Conservation (phyloP, 163 green algal species). For the Botryococcus braunii region DNA sequence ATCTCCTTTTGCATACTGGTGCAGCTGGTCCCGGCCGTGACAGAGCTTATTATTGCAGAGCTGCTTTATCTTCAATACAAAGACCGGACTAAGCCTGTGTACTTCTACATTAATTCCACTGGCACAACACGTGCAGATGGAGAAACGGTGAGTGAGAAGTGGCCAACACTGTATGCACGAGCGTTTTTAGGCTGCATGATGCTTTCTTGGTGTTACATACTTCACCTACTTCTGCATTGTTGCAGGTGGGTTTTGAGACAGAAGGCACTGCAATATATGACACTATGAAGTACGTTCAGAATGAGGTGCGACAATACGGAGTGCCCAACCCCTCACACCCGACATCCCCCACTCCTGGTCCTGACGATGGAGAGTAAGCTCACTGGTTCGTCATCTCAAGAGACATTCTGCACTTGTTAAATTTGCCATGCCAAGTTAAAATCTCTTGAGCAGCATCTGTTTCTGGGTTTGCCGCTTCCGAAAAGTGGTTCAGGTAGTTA, state of each 20-base stretch:
- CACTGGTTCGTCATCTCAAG: too few relatives aligned
- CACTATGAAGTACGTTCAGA: conserved; percentile 92
- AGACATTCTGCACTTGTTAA: too few relatives aligned
- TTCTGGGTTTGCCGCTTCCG: too few relatives aligned
- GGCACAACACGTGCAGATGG: conserved; percentile 91
- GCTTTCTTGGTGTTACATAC: not conserved
- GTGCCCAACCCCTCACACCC: too few relatives aligned
- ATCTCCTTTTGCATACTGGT: too few relatives aligned
- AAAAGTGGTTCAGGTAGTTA: too few relatives aligned
- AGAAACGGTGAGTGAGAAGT: conserved; percentile 68
- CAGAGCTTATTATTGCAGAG: conserved; percentile 96
- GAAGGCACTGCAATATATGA: conserved; percentile 94
- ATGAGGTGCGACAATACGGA: conserved; percentile 86
- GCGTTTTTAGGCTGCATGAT: not conserved
- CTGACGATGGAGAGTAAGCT: too few relatives aligned
- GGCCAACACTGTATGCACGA: not conserved
- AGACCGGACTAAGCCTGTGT: conserved; percentile 80
- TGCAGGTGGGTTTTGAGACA: conserved; percentile 89
- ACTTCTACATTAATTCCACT: conserved; percentile 97
- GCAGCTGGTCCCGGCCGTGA: conserved; percentile 94
- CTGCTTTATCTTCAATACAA: conserved; percentile 95
- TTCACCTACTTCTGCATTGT: not conserved
- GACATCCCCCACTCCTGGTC: too few relatives aligned
- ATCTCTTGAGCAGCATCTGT: too few relatives aligned
- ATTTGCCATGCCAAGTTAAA: too few relatives aligned